A percentile compares a stretch with the other conserved stretches of the same genome.
phyloP scores from a whole-genome alignment of 805 yeast genomes.

The Myxozyma kluyveri region DNA sequence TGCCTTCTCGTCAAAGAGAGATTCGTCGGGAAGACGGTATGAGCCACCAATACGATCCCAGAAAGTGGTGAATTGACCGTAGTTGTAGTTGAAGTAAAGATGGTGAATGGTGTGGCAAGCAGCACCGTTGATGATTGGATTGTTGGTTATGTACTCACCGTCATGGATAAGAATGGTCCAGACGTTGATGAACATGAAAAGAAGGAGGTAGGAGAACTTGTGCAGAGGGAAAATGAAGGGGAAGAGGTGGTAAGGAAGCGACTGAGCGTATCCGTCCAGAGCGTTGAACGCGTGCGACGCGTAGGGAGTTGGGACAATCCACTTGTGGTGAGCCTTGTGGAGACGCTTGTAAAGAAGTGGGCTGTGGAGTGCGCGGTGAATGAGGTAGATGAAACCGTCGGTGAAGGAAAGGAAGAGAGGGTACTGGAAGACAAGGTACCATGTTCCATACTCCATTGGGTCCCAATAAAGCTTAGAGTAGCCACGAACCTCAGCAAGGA shows the following conservation, averaged over 20 bases:
- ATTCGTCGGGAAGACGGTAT: slow-evolving; percentile 87
- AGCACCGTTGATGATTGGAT: slow-evolving; percentile 93
- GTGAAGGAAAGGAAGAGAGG: slow-evolving; percentile 87
- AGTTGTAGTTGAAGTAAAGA: slow-evolving; percentile 93
- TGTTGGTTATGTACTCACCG: slow-evolving; percentile 90
- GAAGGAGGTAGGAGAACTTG: slow-evolving; percentile 72
- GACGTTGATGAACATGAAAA: slow-evolving; percentile 89
- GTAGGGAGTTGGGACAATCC: slow-evolving; percentile 98
- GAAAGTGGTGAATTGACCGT: slow-evolving; percentile 95
- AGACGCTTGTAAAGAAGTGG: slow-evolving; percentile 78
- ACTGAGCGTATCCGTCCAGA: slow-evolving; percentile 90
- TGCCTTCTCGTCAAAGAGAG: slow-evolving; percentile 65
- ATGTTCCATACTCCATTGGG: slow-evolving; percentile 63
- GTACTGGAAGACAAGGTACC: slow-evolving; percentile 65
- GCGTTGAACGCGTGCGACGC: slow-evolving; percentile 99
- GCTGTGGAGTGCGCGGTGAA: slow-evolving; percentile 93
- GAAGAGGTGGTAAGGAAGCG: slow-evolving; percentile 87
- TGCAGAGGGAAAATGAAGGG: slow-evolving; percentile 92
- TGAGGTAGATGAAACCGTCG: slow-evolving; percentile 85
- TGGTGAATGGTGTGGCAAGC: slow-evolving; percentile 99
- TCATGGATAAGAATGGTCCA: slow-evolving; percentile 99
- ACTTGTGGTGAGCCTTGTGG: slow-evolving; percentile 98
- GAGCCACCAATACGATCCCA: slow-evolving; percentile 97
- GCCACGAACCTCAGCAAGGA: slow-evolving; percentile 78
- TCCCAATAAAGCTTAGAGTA: slow-evolving; percentile 73